Conservation (phyloP, 176 grass and related monocot genomes). For the Metroxylon sagu region DNA sequence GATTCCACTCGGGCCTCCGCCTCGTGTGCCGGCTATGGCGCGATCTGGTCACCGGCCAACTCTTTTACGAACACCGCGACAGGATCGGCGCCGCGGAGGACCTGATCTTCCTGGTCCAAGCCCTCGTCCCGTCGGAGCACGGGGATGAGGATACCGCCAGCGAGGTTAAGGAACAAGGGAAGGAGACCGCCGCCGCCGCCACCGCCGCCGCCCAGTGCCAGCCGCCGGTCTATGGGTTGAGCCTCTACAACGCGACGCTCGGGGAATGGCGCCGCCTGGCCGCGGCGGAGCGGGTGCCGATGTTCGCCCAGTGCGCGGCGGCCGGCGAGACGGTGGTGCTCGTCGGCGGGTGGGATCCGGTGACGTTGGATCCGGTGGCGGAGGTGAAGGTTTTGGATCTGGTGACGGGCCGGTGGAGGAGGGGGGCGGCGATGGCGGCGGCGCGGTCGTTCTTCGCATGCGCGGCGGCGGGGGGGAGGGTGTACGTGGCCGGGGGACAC, state of each 20-base stretch:
- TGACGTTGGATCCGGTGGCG: conserved; percentile 16
- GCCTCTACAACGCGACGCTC: conserved; percentile 6
- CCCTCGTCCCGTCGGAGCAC: neutral
- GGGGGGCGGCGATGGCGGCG: conserved; percentile 20
- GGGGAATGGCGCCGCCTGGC: conserved; percentile 18
- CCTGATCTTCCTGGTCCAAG: conserved; percentile 51
- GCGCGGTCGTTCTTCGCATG: conserved; percentile 42
- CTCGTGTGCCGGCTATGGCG: conserved; percentile 34
- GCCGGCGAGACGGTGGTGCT: conserved; percentile 25
- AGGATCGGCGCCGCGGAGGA: conserved; percentile 33
- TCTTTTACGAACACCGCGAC: conserved; percentile 4
- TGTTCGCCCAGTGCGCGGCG: conserved; percentile 7
- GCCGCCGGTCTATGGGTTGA: conserved; percentile 14
- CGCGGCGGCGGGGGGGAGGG: neutral
- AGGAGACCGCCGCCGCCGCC: neutral
- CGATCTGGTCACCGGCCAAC: conserved; percentile 22
- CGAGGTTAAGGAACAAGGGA: neutral
- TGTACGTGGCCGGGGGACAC: conserved; percentile 47
- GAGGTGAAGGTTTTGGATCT: conserved; percentile 33
- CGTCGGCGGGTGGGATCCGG: conserved; percentile 45
- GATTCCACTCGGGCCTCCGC: conserved; percentile 21
- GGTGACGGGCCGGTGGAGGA: conserved; percentile 27
- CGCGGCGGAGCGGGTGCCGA: conserved; percentile 1
- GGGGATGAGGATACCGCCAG: neutral
- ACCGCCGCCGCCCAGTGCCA: neutral